Evolutionary conservation across 208 protist genomes (phyloP).

Genomic region (Porcisia hertigi): DNA sequence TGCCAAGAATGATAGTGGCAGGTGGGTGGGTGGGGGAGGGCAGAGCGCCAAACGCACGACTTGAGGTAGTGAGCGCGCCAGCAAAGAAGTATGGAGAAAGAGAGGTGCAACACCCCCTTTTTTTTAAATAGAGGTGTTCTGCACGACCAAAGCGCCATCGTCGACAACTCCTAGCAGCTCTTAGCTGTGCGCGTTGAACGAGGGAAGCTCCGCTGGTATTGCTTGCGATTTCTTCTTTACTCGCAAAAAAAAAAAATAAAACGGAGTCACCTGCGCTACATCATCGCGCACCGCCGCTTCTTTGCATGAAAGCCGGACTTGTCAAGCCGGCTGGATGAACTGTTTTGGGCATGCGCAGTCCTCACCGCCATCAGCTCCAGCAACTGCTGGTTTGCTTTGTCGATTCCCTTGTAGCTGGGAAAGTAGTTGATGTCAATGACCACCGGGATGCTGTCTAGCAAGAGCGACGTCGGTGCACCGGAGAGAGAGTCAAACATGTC

Average conservation of each 20-base stretch:
- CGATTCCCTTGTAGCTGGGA: constrained; percentile 73
- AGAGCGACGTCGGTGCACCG: constrained; percentile 53
- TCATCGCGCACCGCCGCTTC: constrained; percentile 15
- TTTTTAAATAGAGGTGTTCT: too few relatives aligned
- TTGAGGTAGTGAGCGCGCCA: neutral
- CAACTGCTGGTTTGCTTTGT: constrained; percentile 43
- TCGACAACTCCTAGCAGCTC: neutral
- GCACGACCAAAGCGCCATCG: neutral
- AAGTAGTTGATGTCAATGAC: constrained; percentile 91
- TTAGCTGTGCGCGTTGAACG: neutral
- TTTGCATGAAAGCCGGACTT: neutral
- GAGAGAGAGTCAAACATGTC: constrained; percentile 68
- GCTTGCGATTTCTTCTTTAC: neutral
- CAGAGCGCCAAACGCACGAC: neutral
- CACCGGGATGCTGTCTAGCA: constrained; percentile 55
- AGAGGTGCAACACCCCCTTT: neutral
- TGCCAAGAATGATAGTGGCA: too few relatives aligned
- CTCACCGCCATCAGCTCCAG: constrained; percentile 42
- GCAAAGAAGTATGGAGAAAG: neutral
- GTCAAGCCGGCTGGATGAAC: neutral
- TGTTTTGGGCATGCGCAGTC: neutral
- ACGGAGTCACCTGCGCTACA: neutral
- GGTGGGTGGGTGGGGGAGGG: neutral
- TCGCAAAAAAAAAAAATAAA: neutral
- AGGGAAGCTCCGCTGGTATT: neutral